A percentile compares a stretch with the other conserved stretches of the same genome.
These are phyloP conservation scores for Hysterangium stoloniferum DNA, from an alignment of 768 basidiomycete species.

Conservation along the genomic window DNA sequence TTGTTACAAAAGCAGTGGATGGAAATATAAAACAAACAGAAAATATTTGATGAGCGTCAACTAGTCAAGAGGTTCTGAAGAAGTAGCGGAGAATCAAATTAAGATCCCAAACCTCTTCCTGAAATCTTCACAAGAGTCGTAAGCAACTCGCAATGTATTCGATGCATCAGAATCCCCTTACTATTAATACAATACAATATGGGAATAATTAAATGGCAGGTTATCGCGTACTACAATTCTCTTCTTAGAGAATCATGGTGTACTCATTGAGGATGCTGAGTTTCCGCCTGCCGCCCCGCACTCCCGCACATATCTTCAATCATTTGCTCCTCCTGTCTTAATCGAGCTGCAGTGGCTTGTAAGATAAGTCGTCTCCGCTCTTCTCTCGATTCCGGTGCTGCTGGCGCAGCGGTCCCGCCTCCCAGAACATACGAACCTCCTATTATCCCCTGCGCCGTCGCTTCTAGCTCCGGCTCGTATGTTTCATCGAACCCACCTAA, in stretches of 20 bases:
- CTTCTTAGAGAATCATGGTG: not conserved
- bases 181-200: not conserved
- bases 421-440: constrained; percentile 45
- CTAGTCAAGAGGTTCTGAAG: too few relatives aligned
- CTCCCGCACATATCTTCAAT: constrained; percentile 69
- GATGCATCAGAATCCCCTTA: too few relatives aligned
- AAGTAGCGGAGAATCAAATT: too few relatives aligned
- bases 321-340: constrained; percentile 61
- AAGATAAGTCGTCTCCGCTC: constrained; percentile 49
- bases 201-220: not conserved
- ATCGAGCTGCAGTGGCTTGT: constrained; percentile 53
- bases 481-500: constrained; percentile 35
- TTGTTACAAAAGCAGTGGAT: not conserved
- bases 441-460: constrained; percentile 30
- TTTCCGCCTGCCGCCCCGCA: too few relatives aligned
- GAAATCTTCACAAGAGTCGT: too few relatives aligned
- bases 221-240: not conserved
- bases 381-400: constrained; percentile 39
- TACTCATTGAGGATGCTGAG: not conserved
- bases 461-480: constrained; percentile 54
- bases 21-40: too few relatives aligned
- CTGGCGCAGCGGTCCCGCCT: constrained; percentile 24
- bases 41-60: too few relatives aligned
- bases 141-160: too few relatives aligned
- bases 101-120: too few relatives aligned